A percentile compares a stretch with the other conserved stretches of the same genome.
Evolutionary conservation across 2,329 filamentous ascomycete genomes (phyloP).

Genomic region (Mycosphaerelloides madeirae): DNA sequence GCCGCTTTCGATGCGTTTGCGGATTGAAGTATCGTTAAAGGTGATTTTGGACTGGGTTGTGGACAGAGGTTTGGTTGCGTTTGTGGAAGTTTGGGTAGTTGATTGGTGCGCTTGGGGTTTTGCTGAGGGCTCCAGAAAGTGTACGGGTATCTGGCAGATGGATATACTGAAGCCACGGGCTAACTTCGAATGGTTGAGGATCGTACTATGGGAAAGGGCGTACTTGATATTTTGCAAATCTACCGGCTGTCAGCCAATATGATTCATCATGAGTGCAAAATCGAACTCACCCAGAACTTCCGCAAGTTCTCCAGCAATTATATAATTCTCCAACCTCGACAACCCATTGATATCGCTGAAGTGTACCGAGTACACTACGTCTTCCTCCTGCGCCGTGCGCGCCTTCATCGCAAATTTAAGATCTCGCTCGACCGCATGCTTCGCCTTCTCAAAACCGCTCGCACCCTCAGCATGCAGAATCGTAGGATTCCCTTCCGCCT

Average conservation of each 20-base stretch:
- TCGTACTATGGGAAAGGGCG: conserved; percentile 32
- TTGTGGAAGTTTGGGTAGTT: conserved; percentile 6
- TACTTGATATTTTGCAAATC: conserved; percentile 29
- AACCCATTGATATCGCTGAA: conserved; percentile 35
- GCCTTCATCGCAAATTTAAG: conserved; percentile 26
- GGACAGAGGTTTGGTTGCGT: conserved; percentile 14
- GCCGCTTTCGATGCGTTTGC: conserved; percentile 26
- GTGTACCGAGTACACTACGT: conserved; percentile 31
- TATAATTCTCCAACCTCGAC: conserved; percentile 35
- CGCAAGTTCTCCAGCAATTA: conserved; percentile 32
- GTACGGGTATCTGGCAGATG: conserved; percentile 25
- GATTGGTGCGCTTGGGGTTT: conserved; percentile 20
- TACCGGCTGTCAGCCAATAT: conserved; percentile 10
- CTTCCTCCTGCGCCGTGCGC: conserved; percentile 16
- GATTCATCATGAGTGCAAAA: not conserved
- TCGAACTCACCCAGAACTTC: conserved; percentile 26
- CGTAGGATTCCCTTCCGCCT: conserved; percentile 28
- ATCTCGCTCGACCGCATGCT: conserved; percentile 29
- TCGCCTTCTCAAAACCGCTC: conserved; percentile 30
- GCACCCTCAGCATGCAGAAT: conserved; percentile 22
- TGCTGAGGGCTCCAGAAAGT: conserved; percentile 25
- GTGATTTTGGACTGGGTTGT: conserved; percentile 14
- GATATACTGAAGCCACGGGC: conserved; percentile 34
- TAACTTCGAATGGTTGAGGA: conserved; percentile 26
- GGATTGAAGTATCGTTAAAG: conserved; percentile 29